Evolutionary conservation across 75 land plant genomes (phyloP), one percentile per base, ranked within the genome.

Genomic region (Pinus tabuliformis): DNA sequence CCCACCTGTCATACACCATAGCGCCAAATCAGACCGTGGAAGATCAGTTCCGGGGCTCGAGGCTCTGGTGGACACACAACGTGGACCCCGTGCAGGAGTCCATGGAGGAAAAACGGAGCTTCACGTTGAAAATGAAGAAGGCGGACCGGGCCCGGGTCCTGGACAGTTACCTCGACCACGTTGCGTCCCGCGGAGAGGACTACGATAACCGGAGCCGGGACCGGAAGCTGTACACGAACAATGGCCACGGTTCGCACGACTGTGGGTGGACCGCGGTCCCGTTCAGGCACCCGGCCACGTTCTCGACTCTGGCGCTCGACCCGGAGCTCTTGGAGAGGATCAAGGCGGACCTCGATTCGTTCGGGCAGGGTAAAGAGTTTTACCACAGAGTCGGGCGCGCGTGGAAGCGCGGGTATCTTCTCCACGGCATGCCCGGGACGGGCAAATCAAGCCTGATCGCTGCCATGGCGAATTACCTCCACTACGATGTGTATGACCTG

Each of bases 321-420:
- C 84, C 90, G 2, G 66, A 73, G 13, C 77, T 90, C 54, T 83
- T 83, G 84, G 72, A 73, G 16, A 30, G 56, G 58, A 62, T 90
- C 16, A 83, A 54, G 70, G 73, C 75, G 12, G 93, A 91, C 39
- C 81, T 91, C 24, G 59, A 78, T 24, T 76, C 79, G 0, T 91
- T 91, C 62, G 72, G 81, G 24, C 64, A 63, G 16, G 87, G 91
- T 17, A 72, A 77, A 72, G 86, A 84, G 42, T 91, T 82, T 71
- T 89, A 89, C 74, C 81, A 76, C 58, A 60, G 87, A 3, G 85
- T 87, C n/a, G 93, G 93, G 6, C 84, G 91, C 6, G 79, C 93
- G 26, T 91, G 93, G 93, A 91, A 91, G 75, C 82, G 93, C 4
- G 93, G 91, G 0, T 91, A 91, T 54, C 82, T 91, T 60, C 80